Base-by-base conservation (phyloP, 2,329 filamentous ascomycete species). In the Claviceps sp. region DNA sequence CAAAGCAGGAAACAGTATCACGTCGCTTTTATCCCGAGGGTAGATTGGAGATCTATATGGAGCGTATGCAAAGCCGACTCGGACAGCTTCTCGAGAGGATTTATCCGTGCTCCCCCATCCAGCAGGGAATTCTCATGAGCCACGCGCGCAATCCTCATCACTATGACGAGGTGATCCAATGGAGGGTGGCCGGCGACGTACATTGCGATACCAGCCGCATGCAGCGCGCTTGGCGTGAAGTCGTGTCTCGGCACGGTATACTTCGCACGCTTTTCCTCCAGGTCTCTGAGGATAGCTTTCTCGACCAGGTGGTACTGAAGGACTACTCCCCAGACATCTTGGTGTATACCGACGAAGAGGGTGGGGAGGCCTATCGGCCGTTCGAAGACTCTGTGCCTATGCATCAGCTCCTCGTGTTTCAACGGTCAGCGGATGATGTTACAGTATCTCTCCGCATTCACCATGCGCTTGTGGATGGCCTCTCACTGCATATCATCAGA, bases 91-190 rank as follows among this genome's bases (percentile, higher is more conserved):
- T 49, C 1, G 59, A 67, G 26, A 64, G 67, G 16, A 62, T 69
- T 0, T 70, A 66, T 14, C 68, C 69, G 0, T 68, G 65, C 52
- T 68, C 68, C 0, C 65, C 66, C 0, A 62, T 68, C 51, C 69
- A 71, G 46, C 59, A 61, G 1, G 68, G 67, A 4, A 61, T 71
- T 8, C 53, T 69, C 0, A 53, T 70, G 24, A 68, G 65, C 37
- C 65, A 68, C 16, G 45, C 47, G 38, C 55, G 52, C 41, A 49
- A 48, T 2, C 30, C 52, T 1, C 50, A 46, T 13, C 52, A 50
- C n/a, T 63, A 17, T 54, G 11, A 49, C 3, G 47, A 41, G 30
- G 13, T 39, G 11, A 22, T 47, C 30, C 46, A 22, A 34, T 47
- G 46, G 46, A 47, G 17, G 30, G 46, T 47, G 30, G n/a, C 19